Evolutionary conservation across 352 stramenopile species (phyloP), one percentile per base, ranked within the genome.

Genomic region (Phytophthora hybrid): DNA sequence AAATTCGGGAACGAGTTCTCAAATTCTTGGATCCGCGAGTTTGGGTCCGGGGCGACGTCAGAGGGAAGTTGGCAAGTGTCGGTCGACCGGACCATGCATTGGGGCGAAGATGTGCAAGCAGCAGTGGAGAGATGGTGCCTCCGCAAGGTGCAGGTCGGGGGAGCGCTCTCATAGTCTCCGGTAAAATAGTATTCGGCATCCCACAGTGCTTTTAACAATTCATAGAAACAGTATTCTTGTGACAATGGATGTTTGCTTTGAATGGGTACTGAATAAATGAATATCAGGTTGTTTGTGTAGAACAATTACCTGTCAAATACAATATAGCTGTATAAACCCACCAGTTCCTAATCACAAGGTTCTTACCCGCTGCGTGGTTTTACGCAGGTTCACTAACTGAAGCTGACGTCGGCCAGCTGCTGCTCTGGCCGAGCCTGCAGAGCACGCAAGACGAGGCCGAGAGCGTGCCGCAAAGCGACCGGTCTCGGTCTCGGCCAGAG

Each of bases 51-150:
- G 16, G 37, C 18, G 44, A 73, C 64, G 58, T 61, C 54, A 74
- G 65, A 51, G 64, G 65, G 59, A 63, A 74, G 19, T 74, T 74
- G 71, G 18, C 57, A 31, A 76, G 18, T 72, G 69, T 5, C 39
- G n/a, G 37, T 23, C 14, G 21, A 18, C 34, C 41, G 23, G 19
- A 56, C 19, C 13, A 70, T 51, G 29, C 32, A 8, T 54, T 18
- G 5, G 19, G 18, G 19, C 5, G 14, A 21, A 58, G 66, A 73
- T 73, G 59, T 62, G 59, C 44, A 69, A 59, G 66, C 39, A 66
- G 55, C 32, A 47, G 39, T 11, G 10, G 4, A 13, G 23, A 55
- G 63, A 56, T 39, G 58, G 54, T 19, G 53, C 44, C n/a, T 23
- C 8, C 56, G 54, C 63, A 41, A 62, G n/a, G 62, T 63, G 62